Conservation (phyloP, 805 yeast genomes). For the Starmerella etchellsii region DNA sequence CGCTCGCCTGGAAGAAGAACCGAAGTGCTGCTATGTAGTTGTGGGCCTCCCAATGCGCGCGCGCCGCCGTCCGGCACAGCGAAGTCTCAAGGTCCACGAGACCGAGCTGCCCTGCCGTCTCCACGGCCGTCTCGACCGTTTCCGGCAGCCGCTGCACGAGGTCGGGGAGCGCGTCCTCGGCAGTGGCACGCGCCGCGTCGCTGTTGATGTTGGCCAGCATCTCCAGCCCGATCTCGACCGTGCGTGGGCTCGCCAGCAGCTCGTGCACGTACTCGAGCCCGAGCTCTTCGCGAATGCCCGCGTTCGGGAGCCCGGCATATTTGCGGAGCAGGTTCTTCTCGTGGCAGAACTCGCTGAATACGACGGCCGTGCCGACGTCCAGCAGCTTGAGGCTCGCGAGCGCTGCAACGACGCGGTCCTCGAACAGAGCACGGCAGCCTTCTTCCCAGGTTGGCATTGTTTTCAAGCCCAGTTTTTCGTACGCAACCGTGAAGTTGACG, state of each 20-base stretch:
- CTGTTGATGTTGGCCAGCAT: slow-evolving; percentile 15
- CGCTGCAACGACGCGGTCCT: slow-evolving; percentile 13
- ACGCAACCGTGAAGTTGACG: slow-evolving; percentile 6
- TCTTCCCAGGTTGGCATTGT: slow-evolving; percentile 19
- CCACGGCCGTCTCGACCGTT: slow-evolving; percentile 4
- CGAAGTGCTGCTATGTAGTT: slow-evolving; percentile 11
- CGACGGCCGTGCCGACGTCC: slow-evolving; percentile 13
- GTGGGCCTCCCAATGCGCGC: slow-evolving; percentile 5
- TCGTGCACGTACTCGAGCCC: slow-evolving; percentile 13
- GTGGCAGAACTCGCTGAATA: slow-evolving; percentile 15
- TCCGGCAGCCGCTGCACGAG: slow-evolving; percentile 11
- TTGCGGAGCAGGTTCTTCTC: slow-evolving; percentile 10
- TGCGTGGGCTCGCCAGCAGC: slow-evolving; percentile 9
- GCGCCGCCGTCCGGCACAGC: slow-evolving; percentile 13
- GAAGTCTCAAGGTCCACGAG: slow-evolving; percentile 8
- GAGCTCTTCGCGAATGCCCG: slow-evolving; percentile 14
- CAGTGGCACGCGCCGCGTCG: slow-evolving; percentile 8
- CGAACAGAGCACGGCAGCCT: slow-evolving; percentile 16
- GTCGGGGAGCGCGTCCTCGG: slow-evolving; percentile 12
- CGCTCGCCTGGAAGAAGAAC: slow-evolving; percentile 11
- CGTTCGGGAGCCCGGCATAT: slow-evolving; percentile 1
- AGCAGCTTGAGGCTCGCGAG: slow-evolving; percentile 11
- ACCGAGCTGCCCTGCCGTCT: slow-evolving; percentile 12
- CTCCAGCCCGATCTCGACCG: slow-evolving; percentile 12
- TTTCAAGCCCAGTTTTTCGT: background rate